Evolutionary conservation across 768 basidiomycete genomes (phyloP).

Genomic region (Lanmaoa rubissima): DNA sequence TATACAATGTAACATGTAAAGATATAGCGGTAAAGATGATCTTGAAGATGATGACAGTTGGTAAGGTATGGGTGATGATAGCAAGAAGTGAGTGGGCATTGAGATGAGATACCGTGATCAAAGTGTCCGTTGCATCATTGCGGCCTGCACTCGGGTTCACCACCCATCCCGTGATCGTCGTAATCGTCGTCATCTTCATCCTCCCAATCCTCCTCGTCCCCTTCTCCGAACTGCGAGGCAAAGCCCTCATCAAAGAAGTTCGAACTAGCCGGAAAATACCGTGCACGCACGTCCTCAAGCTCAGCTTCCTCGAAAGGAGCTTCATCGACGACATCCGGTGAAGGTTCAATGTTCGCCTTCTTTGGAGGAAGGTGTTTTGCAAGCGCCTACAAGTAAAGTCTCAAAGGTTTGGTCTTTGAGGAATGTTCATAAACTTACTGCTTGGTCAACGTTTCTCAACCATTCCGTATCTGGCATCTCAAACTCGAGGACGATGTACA

Average conservation of each 20-base stretch:
- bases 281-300: conserved; percentile 80
- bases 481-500: conserved; percentile 78
- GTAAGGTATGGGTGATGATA: conserved; percentile 16
- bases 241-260: conserved; percentile 78
- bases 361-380: conserved; percentile 72
- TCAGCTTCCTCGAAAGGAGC: conserved; percentile 72
- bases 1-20: conserved; percentile 32
- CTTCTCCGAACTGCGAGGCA: conserved; percentile 67
- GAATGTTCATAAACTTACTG: conserved; percentile 39
- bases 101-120: conserved; percentile 8
- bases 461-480: conserved; percentile 87
- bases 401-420: conserved; percentile 1
- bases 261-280: conserved; percentile 69
- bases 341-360: conserved; percentile 68
- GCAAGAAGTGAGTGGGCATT: conserved; percentile 10
- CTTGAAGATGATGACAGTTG: conserved; percentile 4
- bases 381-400: conserved; percentile 48
- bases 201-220: conserved; percentile 67
- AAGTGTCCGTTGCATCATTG: conserved; percentile 41
- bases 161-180: conserved; percentile 37
- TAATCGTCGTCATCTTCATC: conserved; percentile 68
- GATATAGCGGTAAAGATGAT: conserved; percentile 9
- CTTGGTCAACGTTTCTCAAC: conserved; percentile 61
- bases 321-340: conserved; percentile 68
- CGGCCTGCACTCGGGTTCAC: conserved; percentile 58